These are phyloP conservation scores for Debaryomyces maramus DNA, from an alignment of 805 yeast genomes.

Conservation along the genomic window DNA sequence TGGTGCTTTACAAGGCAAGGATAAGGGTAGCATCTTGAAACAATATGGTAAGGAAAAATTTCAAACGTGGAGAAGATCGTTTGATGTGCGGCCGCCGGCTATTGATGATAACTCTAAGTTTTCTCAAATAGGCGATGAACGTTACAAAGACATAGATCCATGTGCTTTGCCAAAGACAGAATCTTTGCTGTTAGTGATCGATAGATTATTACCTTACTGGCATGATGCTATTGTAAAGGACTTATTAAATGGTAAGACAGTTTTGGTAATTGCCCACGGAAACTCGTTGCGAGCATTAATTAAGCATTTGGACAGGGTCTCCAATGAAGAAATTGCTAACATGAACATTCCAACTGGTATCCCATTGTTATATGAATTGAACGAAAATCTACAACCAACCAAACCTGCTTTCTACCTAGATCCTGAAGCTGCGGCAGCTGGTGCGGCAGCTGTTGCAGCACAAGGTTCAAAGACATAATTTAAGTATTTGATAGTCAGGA, in stretches of 20 bases:
- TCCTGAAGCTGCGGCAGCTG: conserved; percentile 99
- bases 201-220: conserved; percentile 96
- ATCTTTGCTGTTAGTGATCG: conserved; percentile 91
- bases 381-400: conserved; percentile 79
- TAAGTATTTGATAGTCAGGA: no score
- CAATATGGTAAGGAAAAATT: conserved; percentile 88
- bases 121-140: conserved; percentile 82
- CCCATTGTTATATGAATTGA: conserved; percentile 95
- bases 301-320: conserved; percentile 90
- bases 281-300: conserved; percentile 96
- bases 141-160: conserved; percentile 84
- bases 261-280: conserved; percentile 94
- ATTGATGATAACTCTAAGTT: conserved; percentile 75
- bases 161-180: conserved; percentile 89
- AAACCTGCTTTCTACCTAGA: conserved; percentile 95
- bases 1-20: conserved; percentile 98
- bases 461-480: conserved; percentile 64
- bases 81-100: conserved; percentile 92
- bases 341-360: conserved; percentile 98
- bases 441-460: conserved; percentile 98
- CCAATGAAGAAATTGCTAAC: conserved; percentile 88
- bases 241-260: conserved; percentile 84
- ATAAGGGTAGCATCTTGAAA: conserved; percentile 90
- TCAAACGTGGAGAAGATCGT: conserved; percentile 97
- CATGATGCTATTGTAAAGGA: conserved; percentile 87